Base-by-base conservation (phyloP, 805 yeast genomes). In the Ogataea pini region DNA sequence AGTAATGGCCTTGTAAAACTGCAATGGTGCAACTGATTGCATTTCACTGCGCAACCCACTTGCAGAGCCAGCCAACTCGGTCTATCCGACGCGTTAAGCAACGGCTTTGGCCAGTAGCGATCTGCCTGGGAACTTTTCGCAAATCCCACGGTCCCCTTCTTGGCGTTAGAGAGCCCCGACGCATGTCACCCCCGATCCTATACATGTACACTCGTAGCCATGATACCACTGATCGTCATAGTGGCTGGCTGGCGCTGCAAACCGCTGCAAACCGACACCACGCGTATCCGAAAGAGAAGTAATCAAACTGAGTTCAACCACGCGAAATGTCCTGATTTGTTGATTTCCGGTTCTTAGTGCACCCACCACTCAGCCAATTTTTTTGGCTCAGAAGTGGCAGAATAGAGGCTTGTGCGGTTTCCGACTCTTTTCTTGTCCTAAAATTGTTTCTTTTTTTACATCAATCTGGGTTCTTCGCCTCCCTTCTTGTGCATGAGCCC, bases 161-260 rank as follows among this genome's bases (percentile, higher is more conserved):
- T 31, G 34, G 34, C 16, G 17, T 12, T 31, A 17, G 18, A n/a
- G 16, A 31, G 18, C 18, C 16, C 18, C 18, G 34, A n/a, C 34
- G 34, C 34, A 31, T n/a, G 18, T n/a, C 34, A 16, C 18, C 16
- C 13, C 34, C 16, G 34, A 31, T 31, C 34, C 9, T 31, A 8
- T 13, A 4, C 4, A 14, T n/a, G 25, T 22, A 31, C 4, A 31
- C 17, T 8, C 34, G 18, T 20, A 19, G 29, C 40, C 32, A 18
- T 39, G 42, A 28, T 39, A 27, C 42, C 42, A 39, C 42, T 39
- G 42, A 39, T 39, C 42, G 33, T 27, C 42, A n/a, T n/a, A 14
- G 14, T 25, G 17, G 25, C 17, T 5, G 25, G 17, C 19, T 39
- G 42, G 42, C 42, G 16, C 42, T 39, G 42, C 24, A 39, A 17